Base-by-base conservation (phyloP, 257 asterid species). In the Handroanthus guayacan region DNA sequence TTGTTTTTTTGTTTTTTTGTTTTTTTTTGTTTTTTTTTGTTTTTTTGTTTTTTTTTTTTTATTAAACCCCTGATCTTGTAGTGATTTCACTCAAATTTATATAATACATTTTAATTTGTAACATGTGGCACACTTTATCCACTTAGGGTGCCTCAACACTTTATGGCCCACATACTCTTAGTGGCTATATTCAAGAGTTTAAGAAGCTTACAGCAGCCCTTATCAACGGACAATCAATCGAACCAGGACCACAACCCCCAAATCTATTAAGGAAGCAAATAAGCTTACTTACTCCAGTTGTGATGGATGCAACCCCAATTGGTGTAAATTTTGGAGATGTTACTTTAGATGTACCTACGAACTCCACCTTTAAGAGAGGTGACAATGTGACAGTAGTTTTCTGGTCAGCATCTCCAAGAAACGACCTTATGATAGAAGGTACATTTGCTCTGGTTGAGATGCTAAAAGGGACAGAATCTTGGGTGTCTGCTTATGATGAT, bases 371-470 rank as follows among this genome's bases (percentile, higher is more conserved):
- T 63, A 87, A 60, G 70, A 87, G 85, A 75, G 99, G 97, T 36
- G 82, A 71, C 79, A 88, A 79, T 0, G 97, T 93, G 62, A 85
- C 92, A 0, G 99, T 90, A 17, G 80, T 80, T 79, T 95, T 95
- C 86, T 86, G 87, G 91, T 91, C 99, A 6, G 98, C 97, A 1
- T 93, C 97, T 71, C 99, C 96, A 2, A 83, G 99, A 66, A 95
- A 95, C 18, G 99, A 95, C 82, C 97, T 93, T 76, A 87, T 93
- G 97, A 95, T 98, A 1, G 97, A 93, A 83, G 99, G 98, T 70
- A 95, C 99, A 41, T 95, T 95, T 69, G 86, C 99, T 6, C 91
- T 95, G 41, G 99, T 95, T 25, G 98, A 95, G 86, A 84, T 87
- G 54, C 91, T 90, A 58, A 85, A 81, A 72, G 97, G 88, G 51